Evolutionary conservation across 2,329 filamentous ascomycete species (phyloP).

Genomic region (Aspergillus awamori): DNA sequence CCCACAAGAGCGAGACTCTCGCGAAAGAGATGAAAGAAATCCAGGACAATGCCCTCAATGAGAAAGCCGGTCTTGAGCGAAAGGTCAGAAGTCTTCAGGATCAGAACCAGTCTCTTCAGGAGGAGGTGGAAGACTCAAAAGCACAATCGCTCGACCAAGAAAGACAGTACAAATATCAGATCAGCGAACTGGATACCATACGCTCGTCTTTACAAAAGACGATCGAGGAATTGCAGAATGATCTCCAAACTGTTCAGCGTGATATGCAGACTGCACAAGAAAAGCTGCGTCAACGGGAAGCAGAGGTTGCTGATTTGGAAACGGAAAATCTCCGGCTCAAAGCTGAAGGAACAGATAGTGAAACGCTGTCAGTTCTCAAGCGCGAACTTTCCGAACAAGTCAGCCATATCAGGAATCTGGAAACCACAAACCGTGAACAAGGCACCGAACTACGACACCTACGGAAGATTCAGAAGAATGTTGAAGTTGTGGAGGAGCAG

Average conservation of each 20-base stretch:
- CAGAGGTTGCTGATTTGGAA: constrained; percentile 73
- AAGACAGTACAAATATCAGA: constrained; percentile 64
- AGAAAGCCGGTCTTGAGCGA: constrained; percentile 59
- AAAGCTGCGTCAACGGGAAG: constrained; percentile 69
- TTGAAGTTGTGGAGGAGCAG: constrained; percentile 93
- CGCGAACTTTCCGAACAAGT: constrained; percentile 89
- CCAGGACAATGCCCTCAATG: constrained; percentile 58
- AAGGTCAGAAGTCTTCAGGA: constrained; percentile 63
- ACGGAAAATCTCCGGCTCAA: constrained; percentile 81
- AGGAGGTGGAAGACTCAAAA: constrained; percentile 81
- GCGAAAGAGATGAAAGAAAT: constrained; percentile 58
- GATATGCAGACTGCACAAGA: constrained; percentile 66
- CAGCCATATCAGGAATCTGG: constrained; percentile 82
- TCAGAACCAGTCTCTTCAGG: constrained; percentile 71
- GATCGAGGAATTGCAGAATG: constrained; percentile 53
- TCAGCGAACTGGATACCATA: constrained; percentile 64
- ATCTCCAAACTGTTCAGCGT: constrained; percentile 58
- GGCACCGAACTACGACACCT: constrained; percentile 77
- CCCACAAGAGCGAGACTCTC: constrained; percentile 58
- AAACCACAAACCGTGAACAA: constrained; percentile 79
- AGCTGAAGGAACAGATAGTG: constrained; percentile 81
- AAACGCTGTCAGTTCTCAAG: constrained; percentile 83
- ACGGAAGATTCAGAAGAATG: constrained; percentile 78
- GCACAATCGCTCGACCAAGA: constrained; percentile 71
- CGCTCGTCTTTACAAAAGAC: constrained; percentile 61